Base-by-base conservation (phyloP, 2,329 filamentous ascomycete genomes). In the Botrytis fabae region DNA sequence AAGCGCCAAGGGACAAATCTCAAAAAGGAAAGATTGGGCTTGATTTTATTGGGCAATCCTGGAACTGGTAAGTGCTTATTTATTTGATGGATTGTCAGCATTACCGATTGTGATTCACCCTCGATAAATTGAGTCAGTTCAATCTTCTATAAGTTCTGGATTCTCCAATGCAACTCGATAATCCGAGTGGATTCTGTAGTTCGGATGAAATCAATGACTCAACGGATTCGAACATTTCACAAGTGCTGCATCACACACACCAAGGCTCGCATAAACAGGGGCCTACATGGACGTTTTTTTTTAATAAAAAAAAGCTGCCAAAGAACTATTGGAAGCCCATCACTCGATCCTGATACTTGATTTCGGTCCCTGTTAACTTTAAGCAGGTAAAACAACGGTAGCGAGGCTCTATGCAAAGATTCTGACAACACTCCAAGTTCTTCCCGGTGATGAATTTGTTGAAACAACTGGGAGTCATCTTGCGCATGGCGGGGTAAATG, bases 301-400 rank as follows among this genome's bases (percentile, higher is more conserved):
- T 51, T 14, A 28, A 28, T 1, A 28, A 32, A 32, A 32, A 20
- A 59, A 7, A 59, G 18, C 10, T 60, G 57, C 32, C 10, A 32
- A 22, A 22, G 61, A 9, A 28, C 4, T 22, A 46, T 64, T 64
- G 40, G n/a, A 63, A 28, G 20, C 8, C 38, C 1, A 12, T n/a
- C 10, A 63, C 22, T 28, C n/a, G 4, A 60, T 35, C 32, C 9
- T 10, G 0, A 25, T 22, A 32, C 9, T 32, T 16, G 51, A 68
- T 28, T 71, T 40, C 44, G 28, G 5, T 14, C 20, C 12, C 10
- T 35, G 51, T 70, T 77, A 71, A 74, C 91, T 46, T 90, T 0
- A 91, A 5, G 92, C 90, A 75, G 91, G 91, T 85, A 83, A 79
- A 82, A 95, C 93, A 0, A 95, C 92, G 0, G 90, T 95, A 0